phyloP scores from a whole-genome alignment of 139 green algal species.

The Edaphochlamys debaryana region DNA sequence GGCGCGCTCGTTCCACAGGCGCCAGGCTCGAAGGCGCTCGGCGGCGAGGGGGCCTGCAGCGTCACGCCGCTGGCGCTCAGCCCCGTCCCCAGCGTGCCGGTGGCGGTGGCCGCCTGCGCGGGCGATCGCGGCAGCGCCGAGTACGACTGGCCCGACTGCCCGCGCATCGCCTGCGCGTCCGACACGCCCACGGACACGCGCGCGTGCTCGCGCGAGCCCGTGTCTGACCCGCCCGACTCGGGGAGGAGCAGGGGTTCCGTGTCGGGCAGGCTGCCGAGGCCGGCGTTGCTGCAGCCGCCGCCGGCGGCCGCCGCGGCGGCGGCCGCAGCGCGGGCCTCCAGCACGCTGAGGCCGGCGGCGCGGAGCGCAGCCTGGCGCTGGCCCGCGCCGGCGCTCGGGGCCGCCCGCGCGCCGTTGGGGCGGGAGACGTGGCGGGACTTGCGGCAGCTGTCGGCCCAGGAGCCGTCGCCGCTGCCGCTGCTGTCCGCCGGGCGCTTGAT shows the following conservation, averaged over 20 bases:
- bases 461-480: conserved; percentile 36
- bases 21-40: too few relatives aligned
- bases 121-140: conserved; percentile 10
- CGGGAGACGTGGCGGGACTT: background rate
- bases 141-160: background rate
- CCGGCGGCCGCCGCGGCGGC: background rate
- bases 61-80: background rate
- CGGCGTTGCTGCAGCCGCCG: too few relatives aligned
- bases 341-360: too few relatives aligned
- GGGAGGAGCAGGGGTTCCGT: background rate
- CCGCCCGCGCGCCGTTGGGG: too few relatives aligned
- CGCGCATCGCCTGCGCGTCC: background rate
- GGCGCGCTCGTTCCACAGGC: too few relatives aligned
- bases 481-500: conserved; percentile 29
- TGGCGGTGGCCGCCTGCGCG: background rate
- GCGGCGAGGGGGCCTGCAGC: background rate
- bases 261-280: background rate
- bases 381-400: too few relatives aligned
- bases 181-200: conserved; percentile 1
- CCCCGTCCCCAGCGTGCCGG: background rate
- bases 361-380: too few relatives aligned
- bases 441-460: conserved; percentile 16
- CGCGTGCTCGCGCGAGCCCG: conserved; percentile 5
- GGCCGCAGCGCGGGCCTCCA: background rate
- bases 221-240: background rate